These are phyloP conservation scores for Clarireedia monteithiana DNA, from an alignment of 2,329 filamentous ascomycete species.

Conservation along the genomic window DNA sequence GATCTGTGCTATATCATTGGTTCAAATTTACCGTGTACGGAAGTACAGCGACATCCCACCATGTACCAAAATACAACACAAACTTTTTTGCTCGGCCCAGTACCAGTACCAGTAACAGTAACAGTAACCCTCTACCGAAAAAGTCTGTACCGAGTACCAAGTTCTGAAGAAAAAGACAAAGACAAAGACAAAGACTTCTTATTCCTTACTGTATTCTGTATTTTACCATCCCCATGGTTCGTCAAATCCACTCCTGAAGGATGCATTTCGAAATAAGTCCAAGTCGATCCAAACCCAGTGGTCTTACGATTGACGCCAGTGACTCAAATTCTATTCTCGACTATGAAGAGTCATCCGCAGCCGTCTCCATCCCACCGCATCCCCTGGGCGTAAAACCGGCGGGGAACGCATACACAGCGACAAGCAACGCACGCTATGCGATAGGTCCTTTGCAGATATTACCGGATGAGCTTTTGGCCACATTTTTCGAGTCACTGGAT, in stretches of 20 bases:
- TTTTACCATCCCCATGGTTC: background rate
- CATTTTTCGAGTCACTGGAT: conserved; percentile 70
- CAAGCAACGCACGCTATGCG: conserved; percentile 56
- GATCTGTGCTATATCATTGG: no score
- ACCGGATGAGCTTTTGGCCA: conserved; percentile 73
- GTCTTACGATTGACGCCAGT: background rate
- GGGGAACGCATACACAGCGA: conserved; percentile 69
- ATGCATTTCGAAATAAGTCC: background rate
- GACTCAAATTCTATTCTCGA: conserved; percentile 7
- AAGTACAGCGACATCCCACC: no score
- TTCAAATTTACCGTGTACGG: no score
- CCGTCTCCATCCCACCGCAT: conserved; percentile 62
- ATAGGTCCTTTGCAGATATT: conserved; percentile 60
- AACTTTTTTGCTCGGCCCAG: no score
- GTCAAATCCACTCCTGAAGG: background rate
- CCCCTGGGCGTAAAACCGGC: conserved; percentile 78
- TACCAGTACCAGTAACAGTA: no score
- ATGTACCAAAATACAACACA: no score
- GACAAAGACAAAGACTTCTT: no score
- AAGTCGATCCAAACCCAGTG: background rate
- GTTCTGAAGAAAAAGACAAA: no score
- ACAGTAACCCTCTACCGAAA: no score
- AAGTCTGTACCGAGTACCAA: no score
- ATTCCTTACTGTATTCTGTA: background rate
- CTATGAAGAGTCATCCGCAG: conserved; percentile 34